phyloP scores from a whole-genome alignment of 2,329 filamentous ascomycete species.

The Fusarium decemcellulare region DNA sequence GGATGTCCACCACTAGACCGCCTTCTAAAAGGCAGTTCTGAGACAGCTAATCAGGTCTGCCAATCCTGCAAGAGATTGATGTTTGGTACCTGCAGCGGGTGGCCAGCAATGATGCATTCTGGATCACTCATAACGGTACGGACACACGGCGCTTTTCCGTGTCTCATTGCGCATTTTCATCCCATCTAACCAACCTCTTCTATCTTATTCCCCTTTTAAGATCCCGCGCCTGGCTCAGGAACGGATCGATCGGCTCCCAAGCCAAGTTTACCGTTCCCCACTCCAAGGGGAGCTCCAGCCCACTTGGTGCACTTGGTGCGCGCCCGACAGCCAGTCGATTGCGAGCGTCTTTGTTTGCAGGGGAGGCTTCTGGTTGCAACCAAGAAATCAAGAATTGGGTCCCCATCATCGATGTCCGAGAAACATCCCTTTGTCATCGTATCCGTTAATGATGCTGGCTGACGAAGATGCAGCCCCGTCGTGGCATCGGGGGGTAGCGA shows the following conservation, averaged over 20 bases:
- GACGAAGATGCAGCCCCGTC: background rate
- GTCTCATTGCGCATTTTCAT: background rate
- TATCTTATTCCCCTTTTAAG: background rate
- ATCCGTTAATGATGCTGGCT: background rate
- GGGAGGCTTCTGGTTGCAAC: constrained; percentile 3
- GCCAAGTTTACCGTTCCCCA: constrained; percentile 30
- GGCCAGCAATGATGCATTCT: too few species aligned
- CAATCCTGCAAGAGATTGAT: too few species aligned
- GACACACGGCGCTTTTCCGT: too few species aligned
- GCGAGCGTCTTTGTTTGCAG: background rate
- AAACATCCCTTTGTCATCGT: background rate
- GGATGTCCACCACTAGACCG: too few species aligned
- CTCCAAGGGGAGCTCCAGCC: constrained; percentile 30
- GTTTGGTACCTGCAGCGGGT: too few species aligned
- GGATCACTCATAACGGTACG: background rate
- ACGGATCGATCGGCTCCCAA: constrained; percentile 35
- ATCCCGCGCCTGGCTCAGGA: constrained; percentile 1
- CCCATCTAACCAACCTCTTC: background rate
- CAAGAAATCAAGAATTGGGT: background rate
- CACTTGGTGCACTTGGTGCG: background rate
- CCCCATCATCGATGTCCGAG: background rate
- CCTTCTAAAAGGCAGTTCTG: too few species aligned
- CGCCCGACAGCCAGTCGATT: background rate
- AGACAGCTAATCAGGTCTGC: too few species aligned
- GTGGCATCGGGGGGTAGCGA: constrained; percentile 1